Percentiles rank a stretch among this genome's conserved stretches.
These are phyloP conservation scores for Rhizopogon vulgaris DNA, from an alignment of 768 basidiomycete genomes.

Conservation along the genomic window DNA sequence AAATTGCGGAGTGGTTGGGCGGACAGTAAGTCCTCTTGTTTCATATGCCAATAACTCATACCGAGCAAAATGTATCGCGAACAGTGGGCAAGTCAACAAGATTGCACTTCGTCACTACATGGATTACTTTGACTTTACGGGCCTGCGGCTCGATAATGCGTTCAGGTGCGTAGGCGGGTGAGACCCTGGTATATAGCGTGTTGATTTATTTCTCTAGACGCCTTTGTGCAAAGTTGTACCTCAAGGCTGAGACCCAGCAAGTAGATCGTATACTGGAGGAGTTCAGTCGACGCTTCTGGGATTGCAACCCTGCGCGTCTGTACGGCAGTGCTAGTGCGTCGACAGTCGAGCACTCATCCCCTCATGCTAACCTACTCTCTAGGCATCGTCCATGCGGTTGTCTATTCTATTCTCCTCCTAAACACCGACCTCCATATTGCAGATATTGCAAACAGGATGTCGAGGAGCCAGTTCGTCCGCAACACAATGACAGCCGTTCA, in stretches of 20 bases:
- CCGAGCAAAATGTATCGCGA: not conserved
- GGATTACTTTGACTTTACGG: constrained; percentile 82
- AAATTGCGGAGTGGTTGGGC: constrained; percentile 96
- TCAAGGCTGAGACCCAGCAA: constrained; percentile 97
- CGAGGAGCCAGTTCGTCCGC: constrained; percentile 82
- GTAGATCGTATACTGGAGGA: constrained; percentile 93
- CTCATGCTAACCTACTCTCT: constrained; percentile 5
- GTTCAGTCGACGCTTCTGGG: constrained; percentile 87
- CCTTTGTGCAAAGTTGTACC: constrained; percentile 84
- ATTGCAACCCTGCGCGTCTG: constrained; percentile 77
- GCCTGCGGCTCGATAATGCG: constrained; percentile 77
- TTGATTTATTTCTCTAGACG: constrained; percentile 39
- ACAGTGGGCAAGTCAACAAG: constrained; percentile 72
- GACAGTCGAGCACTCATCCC: not conserved
- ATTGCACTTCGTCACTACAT: constrained; percentile 75
- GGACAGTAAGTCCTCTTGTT: constrained; percentile 61
- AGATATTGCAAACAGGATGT: constrained; percentile 85
- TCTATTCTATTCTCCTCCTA: constrained; percentile 87
- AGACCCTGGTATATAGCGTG: not conserved
- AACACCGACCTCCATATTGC: constrained; percentile 98
- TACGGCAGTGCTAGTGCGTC: constrained; percentile 81
- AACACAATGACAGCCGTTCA: constrained; percentile 89
- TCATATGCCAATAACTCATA: constrained; percentile 1
- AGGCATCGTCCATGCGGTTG: constrained; percentile 94
- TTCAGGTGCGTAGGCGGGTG: constrained; percentile 57